phyloP scores from a whole-genome alignment of 2,329 filamentous ascomycete species.

The Raffaelea albimanens region DNA sequence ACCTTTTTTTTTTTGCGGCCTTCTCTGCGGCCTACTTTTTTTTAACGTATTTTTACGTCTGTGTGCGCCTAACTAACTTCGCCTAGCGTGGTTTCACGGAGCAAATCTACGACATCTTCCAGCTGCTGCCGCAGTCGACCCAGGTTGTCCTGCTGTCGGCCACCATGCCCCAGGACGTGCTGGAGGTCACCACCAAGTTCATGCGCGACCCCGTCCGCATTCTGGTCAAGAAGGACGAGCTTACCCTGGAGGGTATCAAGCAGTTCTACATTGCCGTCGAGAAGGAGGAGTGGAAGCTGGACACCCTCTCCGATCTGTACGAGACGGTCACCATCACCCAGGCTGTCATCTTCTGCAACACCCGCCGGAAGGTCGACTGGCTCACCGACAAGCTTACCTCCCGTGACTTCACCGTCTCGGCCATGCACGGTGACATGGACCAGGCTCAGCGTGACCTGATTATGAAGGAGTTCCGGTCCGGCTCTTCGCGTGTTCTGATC shows the following conservation, averaged over 20 bases:
- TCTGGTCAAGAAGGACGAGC: constrained; percentile 98
- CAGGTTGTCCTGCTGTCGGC: constrained; percentile 97
- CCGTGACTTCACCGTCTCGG: constrained; percentile 97
- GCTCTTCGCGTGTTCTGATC: constrained; percentile 96
- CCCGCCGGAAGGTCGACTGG: constrained; percentile 99
- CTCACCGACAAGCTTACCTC: constrained; percentile 98
- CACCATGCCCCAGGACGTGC: constrained; percentile 97
- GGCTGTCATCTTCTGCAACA: constrained; percentile 99
- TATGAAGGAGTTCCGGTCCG: constrained; percentile 99
- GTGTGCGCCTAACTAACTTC: constrained; percentile 21
- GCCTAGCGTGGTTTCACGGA: constrained; percentile 90
- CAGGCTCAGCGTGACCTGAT: constrained; percentile 96
- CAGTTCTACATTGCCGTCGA: constrained; percentile 99
- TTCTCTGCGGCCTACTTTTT: no score
- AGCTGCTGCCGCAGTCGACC: constrained; percentile 93
- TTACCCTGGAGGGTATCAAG: constrained; percentile 99
- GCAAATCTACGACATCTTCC: constrained; percentile 99
- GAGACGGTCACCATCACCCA: constrained; percentile 99
- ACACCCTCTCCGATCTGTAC: constrained; percentile 97
- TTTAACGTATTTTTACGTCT: not conserved
- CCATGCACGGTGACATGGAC: constrained; percentile 99
- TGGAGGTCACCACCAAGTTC: constrained; percentile 99
- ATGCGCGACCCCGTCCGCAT: constrained; percentile 99
- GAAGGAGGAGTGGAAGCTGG: constrained; percentile 99
- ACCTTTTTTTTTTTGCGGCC: no score